Base-by-base conservation (phyloP, 306 rosid genomes). In the Vigna radiata region DNA sequence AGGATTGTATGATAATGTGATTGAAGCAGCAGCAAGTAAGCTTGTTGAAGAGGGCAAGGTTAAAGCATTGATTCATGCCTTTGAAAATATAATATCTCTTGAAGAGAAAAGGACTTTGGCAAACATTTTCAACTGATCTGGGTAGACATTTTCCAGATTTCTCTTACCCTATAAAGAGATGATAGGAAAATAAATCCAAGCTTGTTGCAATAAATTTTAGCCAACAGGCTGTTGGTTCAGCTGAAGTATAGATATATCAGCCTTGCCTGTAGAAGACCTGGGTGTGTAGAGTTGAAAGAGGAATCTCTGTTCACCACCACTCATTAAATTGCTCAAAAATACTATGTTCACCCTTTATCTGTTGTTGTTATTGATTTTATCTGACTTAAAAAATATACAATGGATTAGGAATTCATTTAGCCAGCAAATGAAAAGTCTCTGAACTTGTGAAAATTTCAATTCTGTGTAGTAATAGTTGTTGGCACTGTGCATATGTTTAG, bases 11-110 rank as follows among this genome's bases (percentile, higher is more conserved):
- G 91, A 94, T 53, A 87, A 81, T 61, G 91, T 91, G 8, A 91
- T 90, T 2, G 90, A 94, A 83, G 98, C 88, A 87, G 87, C 93
- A 12, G 95, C 98, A 67, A 89, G 86, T 75, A 91, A 91, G 82
- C 81, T 94, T 1, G 91, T 76, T 70, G 93, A 81, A 80, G 88
- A 86, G 85, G 81, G 96, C 80, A 94, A 85, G 87, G 98, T 94
- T 71, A 90, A 91, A 83, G 98, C 98, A 74, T 84, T 94, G 85
- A 96, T 94, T 59, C 86, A 93, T 66, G 98, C 96, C 73, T 94
- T 91, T 70, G 98, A 94, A 87, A 84, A 90, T 60, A 83, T 94
- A 25, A 91, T 91, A 77, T 94, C 93, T 44, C 97, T 92, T 21
- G 93, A 92, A 54, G 93, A 88, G 86, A 80, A 80, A 48, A 89